Conservation (phyloP, 2,329 filamentous ascomycete genomes). For the Chaetomium strumarium region DNA sequence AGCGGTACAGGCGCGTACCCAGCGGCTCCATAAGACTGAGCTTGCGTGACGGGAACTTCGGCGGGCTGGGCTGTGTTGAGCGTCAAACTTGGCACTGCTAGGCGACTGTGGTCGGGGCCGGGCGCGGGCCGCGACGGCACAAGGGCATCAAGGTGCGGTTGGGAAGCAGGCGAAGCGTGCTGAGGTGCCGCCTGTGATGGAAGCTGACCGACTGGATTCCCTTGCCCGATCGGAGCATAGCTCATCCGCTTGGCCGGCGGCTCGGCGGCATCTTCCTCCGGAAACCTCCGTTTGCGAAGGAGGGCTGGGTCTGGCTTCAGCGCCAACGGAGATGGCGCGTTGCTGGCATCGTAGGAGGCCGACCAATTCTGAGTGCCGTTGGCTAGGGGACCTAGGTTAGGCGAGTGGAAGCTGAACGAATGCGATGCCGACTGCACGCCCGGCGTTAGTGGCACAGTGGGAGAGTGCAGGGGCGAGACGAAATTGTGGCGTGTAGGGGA, state of each 20-base stretch:
- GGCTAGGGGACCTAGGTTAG: conserved; percentile 28
- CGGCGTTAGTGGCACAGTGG: conserved; percentile 35
- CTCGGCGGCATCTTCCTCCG: conserved; percentile 45
- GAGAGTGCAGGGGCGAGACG: conserved; percentile 45
- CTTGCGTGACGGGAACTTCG: conserved; percentile 15
- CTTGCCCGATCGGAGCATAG: conserved; percentile 7
- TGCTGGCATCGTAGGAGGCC: conserved; percentile 25
- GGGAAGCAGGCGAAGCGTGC: conserved; percentile 1
- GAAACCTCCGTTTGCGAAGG: conserved; percentile 44
- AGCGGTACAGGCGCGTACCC: conserved; percentile 41
- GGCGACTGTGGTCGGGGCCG: conserved; percentile 38
- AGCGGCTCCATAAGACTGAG: conserved; percentile 31
- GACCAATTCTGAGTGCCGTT: conserved; percentile 34
- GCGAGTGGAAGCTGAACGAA: conserved; percentile 35
- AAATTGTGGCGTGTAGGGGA: conserved; percentile 36
- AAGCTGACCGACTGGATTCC: conserved; percentile 11
- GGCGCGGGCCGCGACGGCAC: conserved; percentile 38
- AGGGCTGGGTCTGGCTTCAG: conserved; percentile 35
- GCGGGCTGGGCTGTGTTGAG: conserved; percentile 45
- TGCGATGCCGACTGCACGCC: conserved; percentile 33
- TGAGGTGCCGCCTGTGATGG: conserved; percentile 17
- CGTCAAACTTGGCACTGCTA: conserved; percentile 67
- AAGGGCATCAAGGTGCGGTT: background rate
- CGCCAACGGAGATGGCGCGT: conserved; percentile 42
- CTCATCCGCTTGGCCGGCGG: conserved; percentile 46